Percentiles rank a stretch among this genome's conserved stretches.
phyloP scores from a whole-genome alignment of 1,139 yeast species.

The Scheffersomyces parashehatae region DNA sequence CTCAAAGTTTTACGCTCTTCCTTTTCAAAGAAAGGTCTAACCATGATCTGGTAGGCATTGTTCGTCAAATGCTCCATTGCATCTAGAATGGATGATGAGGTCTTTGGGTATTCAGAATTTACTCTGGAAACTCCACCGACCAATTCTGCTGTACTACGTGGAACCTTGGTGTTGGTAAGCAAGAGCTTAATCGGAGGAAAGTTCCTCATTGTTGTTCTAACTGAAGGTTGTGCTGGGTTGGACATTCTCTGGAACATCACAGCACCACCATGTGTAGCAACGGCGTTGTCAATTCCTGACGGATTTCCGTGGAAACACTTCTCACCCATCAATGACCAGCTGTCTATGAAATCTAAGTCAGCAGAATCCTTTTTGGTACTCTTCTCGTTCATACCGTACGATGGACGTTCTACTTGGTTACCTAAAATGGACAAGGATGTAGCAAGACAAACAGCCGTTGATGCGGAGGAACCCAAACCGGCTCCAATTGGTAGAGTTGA shows the following conservation, averaged over 20 bases:
- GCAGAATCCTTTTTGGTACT: conserved; percentile 33
- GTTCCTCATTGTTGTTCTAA: conserved; percentile 63
- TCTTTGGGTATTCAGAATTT: conserved; percentile 52
- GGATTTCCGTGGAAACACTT: conserved; percentile 97
- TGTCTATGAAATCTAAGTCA: conserved; percentile 66
- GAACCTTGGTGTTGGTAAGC: conserved; percentile 81
- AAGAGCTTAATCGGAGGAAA: conserved; percentile 77
- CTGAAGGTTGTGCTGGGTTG: conserved; percentile 53
- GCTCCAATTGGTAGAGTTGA: conserved; percentile 96
- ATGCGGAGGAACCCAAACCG: conserved; percentile 94
- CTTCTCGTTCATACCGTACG: conserved; percentile 25
- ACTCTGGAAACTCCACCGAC: conserved; percentile 75
- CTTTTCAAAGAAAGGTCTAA: conserved; percentile 48
- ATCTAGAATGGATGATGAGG: conserved; percentile 60
- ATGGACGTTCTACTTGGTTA: conserved; percentile 46
- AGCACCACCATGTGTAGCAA: conserved; percentile 95
- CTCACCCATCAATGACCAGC: conserved; percentile 93
- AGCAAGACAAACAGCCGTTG: conserved; percentile 82
- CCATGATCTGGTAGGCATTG: conserved; percentile 67
- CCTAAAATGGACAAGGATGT: conserved; percentile 71
- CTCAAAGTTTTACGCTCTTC: conserved; percentile 50
- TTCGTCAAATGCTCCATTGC: conserved; percentile 69
- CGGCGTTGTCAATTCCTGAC: conserved; percentile 95
- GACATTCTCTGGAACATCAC: conserved; percentile 77
- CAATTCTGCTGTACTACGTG: conserved; percentile 81